These are phyloP conservation scores for Brassica incana DNA, from an alignment of 345 rosid genomes.

Conservation along the genomic window DNA sequence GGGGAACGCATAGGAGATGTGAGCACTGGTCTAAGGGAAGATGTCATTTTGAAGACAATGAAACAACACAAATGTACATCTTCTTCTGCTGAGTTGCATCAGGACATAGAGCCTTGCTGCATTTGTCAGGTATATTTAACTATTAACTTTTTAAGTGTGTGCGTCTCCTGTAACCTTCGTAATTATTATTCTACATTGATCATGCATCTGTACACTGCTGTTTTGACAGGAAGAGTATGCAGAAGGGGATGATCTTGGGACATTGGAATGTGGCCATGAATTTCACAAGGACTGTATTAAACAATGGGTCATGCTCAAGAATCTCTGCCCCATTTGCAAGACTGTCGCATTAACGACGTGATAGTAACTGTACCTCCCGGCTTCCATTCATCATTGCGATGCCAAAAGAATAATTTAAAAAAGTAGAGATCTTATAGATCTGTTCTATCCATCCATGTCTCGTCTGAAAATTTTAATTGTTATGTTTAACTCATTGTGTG, in stretches of 20 bases:
- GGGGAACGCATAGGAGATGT: conserved; percentile 91
- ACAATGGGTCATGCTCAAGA: conserved; percentile 83
- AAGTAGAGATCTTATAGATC: not conserved
- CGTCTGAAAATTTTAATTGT: not conserved
- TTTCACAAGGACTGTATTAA: conserved; percentile 76
- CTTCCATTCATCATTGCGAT: conserved; percentile 12
- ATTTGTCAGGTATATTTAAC: conserved; percentile 73
- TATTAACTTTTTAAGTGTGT: not conserved
- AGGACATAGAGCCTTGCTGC: conserved; percentile 79
- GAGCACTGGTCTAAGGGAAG: conserved; percentile 80
- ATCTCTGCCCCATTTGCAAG: conserved; percentile 88
- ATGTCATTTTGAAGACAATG: conserved; percentile 54
- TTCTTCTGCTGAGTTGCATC: conserved; percentile 28
- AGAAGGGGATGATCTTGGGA: conserved; percentile 72
- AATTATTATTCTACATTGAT: conserved; percentile 1
- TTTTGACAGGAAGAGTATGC: conserved; percentile 71
- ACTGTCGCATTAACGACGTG: conserved; percentile 57
- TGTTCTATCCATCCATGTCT: not conserved
- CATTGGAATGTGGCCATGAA: conserved; percentile 75
- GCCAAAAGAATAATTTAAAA: not conserved
- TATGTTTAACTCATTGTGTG: conserved; percentile 21
- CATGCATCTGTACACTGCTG: not conserved
- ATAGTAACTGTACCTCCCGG: not conserved
- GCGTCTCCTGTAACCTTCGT: not conserved
- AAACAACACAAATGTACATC: conserved; percentile 51